phyloP scores from a whole-genome alignment of 345 rosid species.

The Toxicodendron radicans region DNA sequence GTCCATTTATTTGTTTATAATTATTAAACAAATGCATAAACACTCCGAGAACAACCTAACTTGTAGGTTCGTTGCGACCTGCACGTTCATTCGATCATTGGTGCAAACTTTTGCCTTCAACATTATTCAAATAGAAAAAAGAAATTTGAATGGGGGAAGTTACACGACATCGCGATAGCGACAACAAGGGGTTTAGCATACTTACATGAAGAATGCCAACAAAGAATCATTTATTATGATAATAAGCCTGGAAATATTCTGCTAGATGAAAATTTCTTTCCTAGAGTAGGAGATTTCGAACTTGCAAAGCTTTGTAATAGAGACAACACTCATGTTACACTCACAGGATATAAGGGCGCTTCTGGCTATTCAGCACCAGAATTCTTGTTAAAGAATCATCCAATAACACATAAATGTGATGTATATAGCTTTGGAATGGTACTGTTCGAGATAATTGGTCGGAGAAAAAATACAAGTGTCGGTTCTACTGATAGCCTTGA shows the following conservation, averaged over 20 bases:
- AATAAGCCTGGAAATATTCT: slow-evolving; percentile 20
- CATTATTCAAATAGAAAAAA: background rate
- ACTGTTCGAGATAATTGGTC: slow-evolving; percentile 16
- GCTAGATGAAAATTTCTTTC: slow-evolving; percentile 6
- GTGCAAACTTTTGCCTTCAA: too few species aligned
- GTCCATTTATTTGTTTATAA: too few species aligned
- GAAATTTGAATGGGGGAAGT: slow-evolving; percentile 13
- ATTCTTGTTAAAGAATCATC: slow-evolving; percentile 7
- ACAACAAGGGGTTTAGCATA: slow-evolving; percentile 15
- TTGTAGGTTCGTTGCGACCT: too few species aligned
- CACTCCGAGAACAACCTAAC: too few species aligned
- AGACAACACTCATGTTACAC: background rate
- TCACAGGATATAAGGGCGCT: slow-evolving; percentile 9
- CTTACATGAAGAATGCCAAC: slow-evolving; percentile 22
- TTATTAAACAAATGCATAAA: too few species aligned
- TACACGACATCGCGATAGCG: slow-evolving; percentile 7
- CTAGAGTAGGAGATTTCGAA: slow-evolving; percentile 18
- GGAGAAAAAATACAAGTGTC: slow-evolving; percentile 7
- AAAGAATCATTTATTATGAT: slow-evolving; percentile 17
- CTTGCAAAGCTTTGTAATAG: slow-evolving; percentile 16
- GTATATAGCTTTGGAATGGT: slow-evolving; percentile 24
- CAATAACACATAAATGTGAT: slow-evolving; percentile 19
- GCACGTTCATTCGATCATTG: too few species aligned
- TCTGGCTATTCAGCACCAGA: slow-evolving; percentile 17
- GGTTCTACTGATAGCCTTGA: background rate